A percentile compares a stretch with the other conserved stretches of the same genome.
These are phyloP conservation scores for Mallotus nudiflorus DNA, from an alignment of 345 rosid genomes.

Conservation along the genomic window DNA sequence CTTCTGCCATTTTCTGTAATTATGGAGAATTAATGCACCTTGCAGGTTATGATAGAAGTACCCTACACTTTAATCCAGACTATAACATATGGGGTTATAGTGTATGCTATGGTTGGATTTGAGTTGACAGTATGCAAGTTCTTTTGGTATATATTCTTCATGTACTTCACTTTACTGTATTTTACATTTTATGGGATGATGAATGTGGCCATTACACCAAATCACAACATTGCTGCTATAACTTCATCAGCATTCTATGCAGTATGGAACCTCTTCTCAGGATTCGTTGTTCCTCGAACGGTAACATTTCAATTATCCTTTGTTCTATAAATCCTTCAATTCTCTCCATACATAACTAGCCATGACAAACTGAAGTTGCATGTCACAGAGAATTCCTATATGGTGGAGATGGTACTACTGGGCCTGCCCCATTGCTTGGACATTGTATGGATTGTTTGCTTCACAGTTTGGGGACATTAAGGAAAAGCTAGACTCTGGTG, in stretches of 20 bases:
- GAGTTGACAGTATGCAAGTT: constrained; percentile 50
- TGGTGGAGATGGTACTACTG: constrained; percentile 85
- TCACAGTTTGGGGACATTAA: constrained; percentile 59
- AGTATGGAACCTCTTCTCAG: constrained; percentile 67
- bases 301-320: constrained; percentile 19
- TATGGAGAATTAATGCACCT: background rate
- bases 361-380: background rate
- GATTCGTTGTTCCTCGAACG: constrained; percentile 53
- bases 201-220: constrained; percentile 61
- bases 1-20: no score
- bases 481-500: constrained; percentile 38
- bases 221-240: constrained; percentile 53
- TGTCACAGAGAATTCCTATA: constrained; percentile 52
- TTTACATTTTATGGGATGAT: constrained; percentile 70
- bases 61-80: constrained; percentile 53
- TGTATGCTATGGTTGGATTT: constrained; percentile 63
- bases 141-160: constrained; percentile 60
- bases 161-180: constrained; percentile 61
- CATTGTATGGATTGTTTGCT: constrained; percentile 51
- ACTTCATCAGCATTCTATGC: constrained; percentile 46
- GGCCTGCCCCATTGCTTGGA: constrained; percentile 55
- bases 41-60: constrained; percentile 53
- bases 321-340: no score
- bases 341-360: no score
- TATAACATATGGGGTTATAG: constrained; percentile 48